Conservation (phyloP, 2,329 filamentous ascomycete genomes). For the Colletotrichum phormii region DNA sequence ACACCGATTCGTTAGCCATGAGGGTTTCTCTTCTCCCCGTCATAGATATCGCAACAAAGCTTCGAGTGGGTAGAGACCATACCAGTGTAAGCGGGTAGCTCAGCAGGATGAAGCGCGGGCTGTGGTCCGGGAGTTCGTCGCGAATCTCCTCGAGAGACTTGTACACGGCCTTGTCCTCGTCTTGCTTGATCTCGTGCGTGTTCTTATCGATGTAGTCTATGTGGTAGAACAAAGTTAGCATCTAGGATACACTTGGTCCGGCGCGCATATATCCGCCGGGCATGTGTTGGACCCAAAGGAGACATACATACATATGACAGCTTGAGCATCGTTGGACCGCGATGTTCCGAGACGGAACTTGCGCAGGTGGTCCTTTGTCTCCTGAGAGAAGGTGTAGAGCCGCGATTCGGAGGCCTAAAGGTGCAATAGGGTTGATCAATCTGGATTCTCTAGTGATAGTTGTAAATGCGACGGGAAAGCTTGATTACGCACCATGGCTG, state of each 20-base stretch:
- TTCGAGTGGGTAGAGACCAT: constrained; percentile 42
- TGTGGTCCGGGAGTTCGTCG: constrained; percentile 92
- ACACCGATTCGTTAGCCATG: neutral
- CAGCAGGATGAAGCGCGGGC: constrained; percentile 88
- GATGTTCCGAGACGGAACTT: constrained; percentile 96
- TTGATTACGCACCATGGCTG: constrained; percentile 19
- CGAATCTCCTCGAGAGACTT: constrained; percentile 82
- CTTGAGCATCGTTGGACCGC: constrained; percentile 85
- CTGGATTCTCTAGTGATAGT: constrained; percentile 13
- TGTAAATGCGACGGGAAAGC: neutral
- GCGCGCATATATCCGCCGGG: neutral
- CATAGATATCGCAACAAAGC: neutral
- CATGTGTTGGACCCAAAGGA: constrained; percentile 29
- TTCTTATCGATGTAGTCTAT: constrained; percentile 90
- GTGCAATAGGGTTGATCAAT: neutral
- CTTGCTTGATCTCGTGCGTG: constrained; percentile 88
- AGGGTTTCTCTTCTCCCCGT: neutral
- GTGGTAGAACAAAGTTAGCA: constrained; percentile 26
- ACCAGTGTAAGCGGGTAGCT: constrained; percentile 93
- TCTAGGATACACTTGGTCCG: neutral
- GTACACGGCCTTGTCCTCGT: constrained; percentile 82
- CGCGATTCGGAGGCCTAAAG: constrained; percentile 81
- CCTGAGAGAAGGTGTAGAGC: constrained; percentile 91
- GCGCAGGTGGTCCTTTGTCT: constrained; percentile 89
- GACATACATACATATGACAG: constrained; percentile 86